phyloP scores from a whole-genome alignment of 192 early-diverging fungal species.

The Blastocladiella britannica region DNA sequence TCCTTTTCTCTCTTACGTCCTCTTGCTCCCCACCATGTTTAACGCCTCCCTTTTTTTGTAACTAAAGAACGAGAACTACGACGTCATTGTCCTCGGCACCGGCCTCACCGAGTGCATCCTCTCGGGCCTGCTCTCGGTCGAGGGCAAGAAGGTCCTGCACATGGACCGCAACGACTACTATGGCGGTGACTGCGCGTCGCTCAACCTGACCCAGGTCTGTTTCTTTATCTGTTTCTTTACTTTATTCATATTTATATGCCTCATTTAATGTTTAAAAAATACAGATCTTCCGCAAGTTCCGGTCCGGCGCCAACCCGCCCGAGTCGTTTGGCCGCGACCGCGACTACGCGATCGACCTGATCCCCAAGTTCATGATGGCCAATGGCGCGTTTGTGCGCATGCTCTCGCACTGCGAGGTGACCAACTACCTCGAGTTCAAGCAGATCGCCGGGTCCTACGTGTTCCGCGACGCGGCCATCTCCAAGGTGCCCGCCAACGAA shows the following conservation, averaged over 20 bases:
- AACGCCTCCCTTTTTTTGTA: too few species aligned
- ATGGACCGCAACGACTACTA: conserved; percentile 95
- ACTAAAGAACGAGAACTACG: conserved; percentile 66
- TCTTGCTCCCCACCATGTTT: too few species aligned
- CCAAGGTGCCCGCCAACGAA: conserved; percentile 85
- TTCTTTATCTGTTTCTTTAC: conserved; percentile 4
- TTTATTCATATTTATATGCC: conserved; percentile 3
- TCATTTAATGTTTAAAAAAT: conserved; percentile 9
- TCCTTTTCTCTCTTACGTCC: too few species aligned
- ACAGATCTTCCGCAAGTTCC: conserved; percentile 53
- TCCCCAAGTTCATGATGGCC: conserved; percentile 99
- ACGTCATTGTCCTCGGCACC: conserved; percentile 72
- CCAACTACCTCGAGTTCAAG: conserved; percentile 93
- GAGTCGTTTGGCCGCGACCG: conserved; percentile 42
- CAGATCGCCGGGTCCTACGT: conserved; percentile 87
- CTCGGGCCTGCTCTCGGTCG: conserved; percentile 65
- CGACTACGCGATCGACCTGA: conserved; percentile 94
- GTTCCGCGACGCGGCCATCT: conserved; percentile 68
- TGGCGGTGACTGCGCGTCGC: conserved; percentile 82
- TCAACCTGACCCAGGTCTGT: conserved; percentile 84
- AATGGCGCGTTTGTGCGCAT: conserved; percentile 94
- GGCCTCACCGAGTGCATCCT: conserved; percentile 79
- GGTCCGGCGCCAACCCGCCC: conserved; percentile 25
- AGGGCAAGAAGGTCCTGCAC: conserved; percentile 82
- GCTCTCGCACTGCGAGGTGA: conserved; percentile 92